Evolutionary conservation across 2,329 filamentous ascomycete species (phyloP).

Genomic region (Aspergillus terreus): DNA sequence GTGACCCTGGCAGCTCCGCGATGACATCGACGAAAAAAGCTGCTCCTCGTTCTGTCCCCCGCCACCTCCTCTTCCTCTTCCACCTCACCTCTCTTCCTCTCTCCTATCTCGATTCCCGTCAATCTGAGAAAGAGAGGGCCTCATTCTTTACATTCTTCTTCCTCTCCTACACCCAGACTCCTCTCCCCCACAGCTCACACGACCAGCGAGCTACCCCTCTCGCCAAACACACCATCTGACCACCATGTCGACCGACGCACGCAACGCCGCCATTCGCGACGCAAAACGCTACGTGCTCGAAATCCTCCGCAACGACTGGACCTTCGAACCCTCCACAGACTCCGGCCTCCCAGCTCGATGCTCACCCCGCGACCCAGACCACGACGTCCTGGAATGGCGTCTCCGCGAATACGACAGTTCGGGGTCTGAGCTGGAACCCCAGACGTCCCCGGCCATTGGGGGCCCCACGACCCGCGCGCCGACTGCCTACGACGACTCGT

Average conservation of each 20-base stretch:
- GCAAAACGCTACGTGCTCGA: conserved; percentile 40
- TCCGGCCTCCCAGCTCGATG: conserved; percentile 16
- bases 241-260: conserved; percentile 25
- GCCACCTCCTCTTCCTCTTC: conserved; percentile 3
- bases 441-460: conserved; percentile 12
- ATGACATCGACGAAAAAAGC: conserved; percentile 13
- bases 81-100: background rate
- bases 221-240: background rate
- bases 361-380: conserved; percentile 20
- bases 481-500: conserved; percentile 4
- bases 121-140: no score
- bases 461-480: background rate
- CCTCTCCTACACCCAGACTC: background rate
- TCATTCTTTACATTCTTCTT: background rate
- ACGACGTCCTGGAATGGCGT: conserved; percentile 33
- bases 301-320: conserved; percentile 42
- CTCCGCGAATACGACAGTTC: conserved; percentile 35
- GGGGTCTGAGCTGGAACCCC: conserved; percentile 33
- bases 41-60: conserved; percentile 6
- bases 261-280: conserved; percentile 38
- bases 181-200: background rate
- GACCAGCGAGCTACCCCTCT: background rate
- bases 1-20: background rate
- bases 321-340: conserved; percentile 26
- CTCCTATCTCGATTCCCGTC: background rate